A percentile compares a stretch with the other conserved stretches of the same genome.
Conservation (phyloP, 108 stramenopile genomes). For the Ochromonas danica region DNA sequence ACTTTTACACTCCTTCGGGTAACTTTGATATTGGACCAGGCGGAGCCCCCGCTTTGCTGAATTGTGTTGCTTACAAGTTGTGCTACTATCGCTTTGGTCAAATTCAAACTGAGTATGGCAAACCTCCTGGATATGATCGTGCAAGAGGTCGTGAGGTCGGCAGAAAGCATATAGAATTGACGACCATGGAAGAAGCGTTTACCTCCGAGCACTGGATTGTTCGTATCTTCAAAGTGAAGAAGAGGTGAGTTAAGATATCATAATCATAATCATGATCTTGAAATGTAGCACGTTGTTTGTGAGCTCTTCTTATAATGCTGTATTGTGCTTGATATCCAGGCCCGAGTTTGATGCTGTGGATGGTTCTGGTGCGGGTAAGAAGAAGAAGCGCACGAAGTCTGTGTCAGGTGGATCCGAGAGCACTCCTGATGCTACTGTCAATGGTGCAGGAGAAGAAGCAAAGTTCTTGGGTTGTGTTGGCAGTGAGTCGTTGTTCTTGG, state of each 20-base stretch:
- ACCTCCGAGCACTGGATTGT: conserved; percentile 92
- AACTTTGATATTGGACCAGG: conserved; percentile 52
- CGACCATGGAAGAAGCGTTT: conserved; percentile 78
- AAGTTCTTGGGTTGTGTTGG: conserved; percentile 38
- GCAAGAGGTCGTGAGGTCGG: conserved; percentile 53
- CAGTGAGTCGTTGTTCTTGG: conserved; percentile 29
- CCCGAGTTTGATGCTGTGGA: conserved; percentile 4
- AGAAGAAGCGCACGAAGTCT: conserved; percentile 35
- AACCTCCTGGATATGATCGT: conserved; percentile 55
- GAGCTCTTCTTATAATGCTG: background rate
- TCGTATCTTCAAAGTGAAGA: conserved; percentile 88
- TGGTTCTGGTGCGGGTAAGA: background rate
- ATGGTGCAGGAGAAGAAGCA: conserved; percentile 19
- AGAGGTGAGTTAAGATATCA: conserved; percentile 9
- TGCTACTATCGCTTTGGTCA: conserved; percentile 66
- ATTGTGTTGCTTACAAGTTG: conserved; percentile 83
- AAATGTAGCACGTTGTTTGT: background rate
- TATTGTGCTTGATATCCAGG: background rate
- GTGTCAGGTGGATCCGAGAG: background rate
- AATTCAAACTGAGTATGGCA: conserved; percentile 46
- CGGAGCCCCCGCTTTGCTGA: conserved; percentile 63
- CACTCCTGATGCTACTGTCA: no score
- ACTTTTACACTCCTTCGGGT: conserved; percentile 75
- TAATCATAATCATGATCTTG: conserved; percentile 25
- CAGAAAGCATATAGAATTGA: conserved; percentile 50